These are phyloP conservation scores for Cystobasidium onofrii DNA, from an alignment of 768 basidiomycete genomes.

Conservation along the genomic window DNA sequence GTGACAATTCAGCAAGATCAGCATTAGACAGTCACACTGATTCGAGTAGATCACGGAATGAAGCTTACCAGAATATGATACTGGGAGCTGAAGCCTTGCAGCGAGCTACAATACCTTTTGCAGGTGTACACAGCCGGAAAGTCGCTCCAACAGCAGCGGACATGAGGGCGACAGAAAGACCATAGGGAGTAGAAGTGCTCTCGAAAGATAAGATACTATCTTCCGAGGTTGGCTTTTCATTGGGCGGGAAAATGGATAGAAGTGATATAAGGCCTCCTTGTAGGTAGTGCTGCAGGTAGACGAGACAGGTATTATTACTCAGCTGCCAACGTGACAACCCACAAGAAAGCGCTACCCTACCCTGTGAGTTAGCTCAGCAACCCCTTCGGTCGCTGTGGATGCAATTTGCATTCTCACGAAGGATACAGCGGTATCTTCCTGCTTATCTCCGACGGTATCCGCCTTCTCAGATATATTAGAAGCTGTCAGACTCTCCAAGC, in stretches of 20 bases:
- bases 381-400: not conserved
- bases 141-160: conserved; percentile 8
- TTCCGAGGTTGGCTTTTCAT: not conserved
- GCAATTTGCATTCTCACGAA: conserved; percentile 4
- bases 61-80: conserved; percentile 27
- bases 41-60: too few species aligned
- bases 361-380: conserved; percentile 8
- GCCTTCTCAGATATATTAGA: not conserved
- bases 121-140: not conserved
- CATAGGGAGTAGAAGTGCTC: conserved; percentile 18
- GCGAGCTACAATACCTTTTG: conserved; percentile 9
- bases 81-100: not conserved
- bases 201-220: conserved; percentile 28
- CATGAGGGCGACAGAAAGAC: not conserved
- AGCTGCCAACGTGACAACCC: not conserved
- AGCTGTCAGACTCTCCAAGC: not conserved
- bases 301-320: not conserved
- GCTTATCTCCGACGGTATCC: not conserved
- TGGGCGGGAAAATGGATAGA: conserved; percentile 16
- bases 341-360: not conserved
- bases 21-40: too few species aligned
- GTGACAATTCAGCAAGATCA: too few species aligned
- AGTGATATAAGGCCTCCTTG: conserved; percentile 27
- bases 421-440: not conserved
- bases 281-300: not conserved